These are phyloP conservation scores for Creolimax fragrantissima DNA, from an alignment of 78 protist species.

Conservation along the genomic window DNA sequence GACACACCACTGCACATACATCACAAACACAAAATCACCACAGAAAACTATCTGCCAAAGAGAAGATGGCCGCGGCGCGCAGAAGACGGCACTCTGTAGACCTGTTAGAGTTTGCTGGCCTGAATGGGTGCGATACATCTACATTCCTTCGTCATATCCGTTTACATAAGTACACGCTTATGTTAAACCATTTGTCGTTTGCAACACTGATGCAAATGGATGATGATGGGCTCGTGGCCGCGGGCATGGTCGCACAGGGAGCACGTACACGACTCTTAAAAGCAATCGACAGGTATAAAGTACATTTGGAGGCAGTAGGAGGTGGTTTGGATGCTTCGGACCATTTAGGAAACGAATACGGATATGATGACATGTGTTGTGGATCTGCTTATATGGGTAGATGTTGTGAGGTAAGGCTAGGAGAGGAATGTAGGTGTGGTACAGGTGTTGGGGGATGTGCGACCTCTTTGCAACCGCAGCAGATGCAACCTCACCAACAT, in stretches of 20 bases:
- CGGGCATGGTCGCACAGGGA: constrained; percentile 15
- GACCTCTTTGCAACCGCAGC: too few relatives aligned
- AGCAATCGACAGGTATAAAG: constrained; percentile 8
- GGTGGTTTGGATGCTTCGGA: too few relatives aligned
- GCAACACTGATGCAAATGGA: not conserved
- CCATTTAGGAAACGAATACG: too few relatives aligned
- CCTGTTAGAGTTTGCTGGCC: not conserved
- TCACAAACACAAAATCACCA: not conserved
- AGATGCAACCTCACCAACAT: too few relatives aligned
- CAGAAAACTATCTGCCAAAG: not conserved
- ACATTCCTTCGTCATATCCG: constrained; percentile 15
- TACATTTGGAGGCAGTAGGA: not conserved
- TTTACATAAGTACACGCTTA: constrained; percentile 17
- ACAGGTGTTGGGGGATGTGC: too few relatives aligned
- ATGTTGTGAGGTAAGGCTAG: too few relatives aligned
- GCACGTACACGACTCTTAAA: constrained; percentile 24
- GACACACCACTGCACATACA: too few relatives aligned
- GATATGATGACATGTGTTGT: too few relatives aligned
- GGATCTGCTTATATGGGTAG: too few relatives aligned
- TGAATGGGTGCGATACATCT: not conserved
- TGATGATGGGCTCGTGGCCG: not conserved
- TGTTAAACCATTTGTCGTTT: not conserved
- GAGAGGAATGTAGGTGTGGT: too few relatives aligned
- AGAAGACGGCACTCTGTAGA: constrained; percentile 21
- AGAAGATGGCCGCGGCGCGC: constrained; percentile 5